A percentile compares a stretch with the other conserved stretches of the same genome.
phyloP scores from a whole-genome alignment of 768 basidiomycete species.

The Russula sp. region DNA sequence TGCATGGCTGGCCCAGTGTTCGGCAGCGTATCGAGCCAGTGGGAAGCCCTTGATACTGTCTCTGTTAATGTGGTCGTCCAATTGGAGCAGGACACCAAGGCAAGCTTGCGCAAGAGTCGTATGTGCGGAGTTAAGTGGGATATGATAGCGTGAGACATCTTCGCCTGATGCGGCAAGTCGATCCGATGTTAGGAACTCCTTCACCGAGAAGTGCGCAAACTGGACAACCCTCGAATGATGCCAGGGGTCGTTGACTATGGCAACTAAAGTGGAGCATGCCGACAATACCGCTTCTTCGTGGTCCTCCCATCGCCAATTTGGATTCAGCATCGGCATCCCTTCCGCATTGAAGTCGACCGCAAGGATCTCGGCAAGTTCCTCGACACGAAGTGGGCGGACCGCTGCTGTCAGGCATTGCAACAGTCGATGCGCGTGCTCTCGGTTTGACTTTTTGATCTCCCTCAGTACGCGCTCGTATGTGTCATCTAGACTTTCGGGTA shows the following conservation, averaged over 20 bases:
- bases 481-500: too few species aligned
- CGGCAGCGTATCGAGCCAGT: neutral
- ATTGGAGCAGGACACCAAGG: neutral
- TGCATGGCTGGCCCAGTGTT: neutral
- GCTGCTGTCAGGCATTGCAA: constrained; percentile 1
- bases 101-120: neutral
- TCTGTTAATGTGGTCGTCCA: neutral
- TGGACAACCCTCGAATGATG: neutral
- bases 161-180: neutral
- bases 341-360: neutral
- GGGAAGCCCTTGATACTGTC: neutral
- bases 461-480: neutral
- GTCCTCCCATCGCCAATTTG: neutral
- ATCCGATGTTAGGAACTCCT: neutral
- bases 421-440: neutral
- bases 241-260: neutral
- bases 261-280: neutral
- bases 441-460: neutral
- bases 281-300: neutral
- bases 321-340: neutral
- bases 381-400: neutral
- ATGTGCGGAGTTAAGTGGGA: neutral
- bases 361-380: neutral
- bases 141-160: neutral
- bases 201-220: neutral